Evolutionary conservation across 31 red algal genomes (phyloP), one percentile per base, ranked within the genome.

Genomic region (Odonthalia washingtoniensis): DNA sequence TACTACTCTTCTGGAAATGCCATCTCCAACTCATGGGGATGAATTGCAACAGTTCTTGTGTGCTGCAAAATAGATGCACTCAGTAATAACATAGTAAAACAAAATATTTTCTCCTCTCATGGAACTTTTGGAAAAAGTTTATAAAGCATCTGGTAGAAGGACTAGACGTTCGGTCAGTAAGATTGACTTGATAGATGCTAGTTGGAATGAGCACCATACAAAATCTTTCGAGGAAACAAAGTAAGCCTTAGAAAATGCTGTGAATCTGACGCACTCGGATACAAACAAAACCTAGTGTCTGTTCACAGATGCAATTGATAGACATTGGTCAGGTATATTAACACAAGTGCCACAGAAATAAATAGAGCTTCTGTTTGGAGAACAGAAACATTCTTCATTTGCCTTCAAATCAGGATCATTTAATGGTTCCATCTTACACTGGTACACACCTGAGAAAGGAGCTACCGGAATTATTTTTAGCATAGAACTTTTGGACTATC

Each of bases 401-500:
- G 74, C 74, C 18, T 77, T 77, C 27, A 18, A 17, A 17, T 77
- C 74, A 24, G 74, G 33, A 46, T 37, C 16, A 24, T 77, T 77
- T 37, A 49, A 17, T 28, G 74, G 16, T 27, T 14, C 74, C 9
- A 0, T 46, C 31, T 18, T 77, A 27, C 28, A 37, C 38, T 77
- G 74, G 41, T 77, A 12, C 17, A 77, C 38, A 45, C 27, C 45
- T 43, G 74, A 77, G 38, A 77, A 77, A 45, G 74, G 18, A 45
- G 74, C 28, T 37, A 46, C 14, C 74, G 74, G 31, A 14, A 45
- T 77, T 18, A 77, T 77, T 12, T 24, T 16, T 21, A 77, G 31
- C 30, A 27, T 77, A 12, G 39, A 46, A 0, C 0, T 12, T 16
- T 17, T 77, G 33, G 16, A 49, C 27, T 77, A 17, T 43, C n/a